Percentiles rank a stretch among this genome's conserved stretches.
Conservation (phyloP, 768 basidiomycete genomes). For the Tylopilus vinaceipallidus region DNA sequence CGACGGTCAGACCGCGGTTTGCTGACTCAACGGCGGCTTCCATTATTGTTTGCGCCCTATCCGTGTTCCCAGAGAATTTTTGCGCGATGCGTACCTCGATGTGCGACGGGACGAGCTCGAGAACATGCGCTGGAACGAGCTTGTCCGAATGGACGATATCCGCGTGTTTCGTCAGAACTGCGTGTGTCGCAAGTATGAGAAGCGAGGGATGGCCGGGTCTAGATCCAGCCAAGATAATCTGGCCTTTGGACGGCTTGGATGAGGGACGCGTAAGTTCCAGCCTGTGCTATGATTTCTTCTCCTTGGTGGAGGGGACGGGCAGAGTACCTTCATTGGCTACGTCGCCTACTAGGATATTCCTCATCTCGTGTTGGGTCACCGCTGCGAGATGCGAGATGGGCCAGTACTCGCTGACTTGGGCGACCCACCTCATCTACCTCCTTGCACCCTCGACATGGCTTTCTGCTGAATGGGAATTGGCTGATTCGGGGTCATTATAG, state of each 20-base stretch:
- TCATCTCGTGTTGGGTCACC: conserved; percentile 63
- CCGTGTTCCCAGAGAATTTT: conserved; percentile 97
- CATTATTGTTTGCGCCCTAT: conserved; percentile 95
- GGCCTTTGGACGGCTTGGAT: conserved; percentile 41
- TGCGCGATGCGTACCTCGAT: conserved; percentile 87
- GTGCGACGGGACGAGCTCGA: conserved; percentile 74
- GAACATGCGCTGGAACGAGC: conserved; percentile 86
- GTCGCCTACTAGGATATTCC: conserved; percentile 51
- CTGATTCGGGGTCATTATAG: conserved; percentile 60
- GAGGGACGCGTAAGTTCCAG: conserved; percentile 17
- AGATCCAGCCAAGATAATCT: conserved; percentile 89
- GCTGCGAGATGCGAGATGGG: conserved; percentile 71
- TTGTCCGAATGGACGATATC: conserved; percentile 95
- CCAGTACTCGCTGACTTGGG: conserved; percentile 97
- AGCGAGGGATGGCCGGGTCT: conserved; percentile 95
- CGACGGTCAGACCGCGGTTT: conserved; percentile 74
- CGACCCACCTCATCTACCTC: conserved; percentile 87
- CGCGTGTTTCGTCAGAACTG: conserved; percentile 72
- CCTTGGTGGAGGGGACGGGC: conserved; percentile 31
- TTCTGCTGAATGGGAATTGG: conserved; percentile 67
- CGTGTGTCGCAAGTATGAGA: conserved; percentile 84
- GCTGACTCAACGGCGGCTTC: conserved; percentile 85
- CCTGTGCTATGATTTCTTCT: conserved; percentile 32
- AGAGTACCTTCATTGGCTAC: conserved; percentile 11
- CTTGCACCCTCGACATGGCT: conserved; percentile 45